Conservation (phyloP, 768 basidiomycete genomes). For the Neoboletus subvelutipes region DNA sequence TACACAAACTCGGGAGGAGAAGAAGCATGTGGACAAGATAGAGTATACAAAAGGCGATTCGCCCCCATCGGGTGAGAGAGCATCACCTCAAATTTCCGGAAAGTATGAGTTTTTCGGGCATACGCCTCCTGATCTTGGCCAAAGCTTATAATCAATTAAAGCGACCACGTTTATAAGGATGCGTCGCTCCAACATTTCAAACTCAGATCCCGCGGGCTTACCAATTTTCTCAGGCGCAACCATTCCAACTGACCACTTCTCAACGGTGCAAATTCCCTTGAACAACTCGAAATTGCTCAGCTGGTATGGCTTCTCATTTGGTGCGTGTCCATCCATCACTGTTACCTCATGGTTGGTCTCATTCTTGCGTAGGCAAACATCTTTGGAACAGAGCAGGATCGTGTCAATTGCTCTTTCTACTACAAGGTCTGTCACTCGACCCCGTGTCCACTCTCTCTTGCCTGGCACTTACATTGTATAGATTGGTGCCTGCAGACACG, state of each 20-base stretch:
- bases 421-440: constrained; percentile 66
- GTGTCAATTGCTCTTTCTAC: constrained; percentile 99
- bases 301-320: constrained; percentile 70
- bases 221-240: constrained; percentile 9
- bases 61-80: too few relatives aligned
- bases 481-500: constrained; percentile 99
- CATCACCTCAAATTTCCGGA: too few relatives aligned
- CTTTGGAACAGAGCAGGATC: constrained; percentile 91
- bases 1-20: too few relatives aligned
- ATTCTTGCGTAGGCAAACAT: constrained; percentile 72
- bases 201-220: constrained; percentile 25
- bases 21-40: too few relatives aligned
- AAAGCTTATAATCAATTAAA: background rate
- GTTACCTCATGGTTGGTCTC: background rate
- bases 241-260: background rate
- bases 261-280: background rate
- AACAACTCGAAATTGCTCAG: background rate
- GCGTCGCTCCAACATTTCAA: constrained; percentile 1
- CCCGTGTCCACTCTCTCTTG: background rate
- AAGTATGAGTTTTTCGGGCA: too few relatives aligned
- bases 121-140: background rate
- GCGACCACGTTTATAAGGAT: too few relatives aligned
- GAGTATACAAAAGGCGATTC: too few relatives aligned
- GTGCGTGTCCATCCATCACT: constrained; percentile 36
- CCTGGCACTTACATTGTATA: constrained; percentile 31